Evolutionary conservation across 2,329 filamentous ascomycete species (phyloP), one percentile per base, ranked within the genome.

Genomic region (Zasmidium citrigriseum): DNA sequence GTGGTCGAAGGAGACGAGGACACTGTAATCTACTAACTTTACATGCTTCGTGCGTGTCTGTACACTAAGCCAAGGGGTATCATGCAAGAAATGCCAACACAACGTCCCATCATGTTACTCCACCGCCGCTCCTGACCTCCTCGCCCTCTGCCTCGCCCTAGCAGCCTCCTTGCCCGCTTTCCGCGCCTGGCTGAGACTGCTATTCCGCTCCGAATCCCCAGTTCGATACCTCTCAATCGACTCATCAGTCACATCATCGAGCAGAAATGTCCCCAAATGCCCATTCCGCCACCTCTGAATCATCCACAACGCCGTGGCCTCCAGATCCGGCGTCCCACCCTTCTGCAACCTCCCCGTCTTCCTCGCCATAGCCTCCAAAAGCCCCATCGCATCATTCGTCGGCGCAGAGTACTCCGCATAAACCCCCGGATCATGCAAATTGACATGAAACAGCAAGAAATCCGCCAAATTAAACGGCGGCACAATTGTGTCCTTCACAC

Each of bases 401-500:
- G 93, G 91, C 34, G 74, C 70, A 51, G 80, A 83, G 71, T 86
- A 91, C 11, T 82, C 80, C 1, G 72, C 68, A 74, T 96, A 96
- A 4, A 87, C 57, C 9, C 65, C 62, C 0, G 88, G 84, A 65
- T 88, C 81, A 58, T 82, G 78, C 38, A 82, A 76, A 72, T 99
- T 99, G 58, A 98, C 80, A 55, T 87, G 87, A 76, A 86, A 98
- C 7, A 99, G 85, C 20, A 98, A 81, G 73, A 96, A 99, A 72
- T 99, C 95, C 29, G 90, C 93, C 11, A 98, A 77, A 22, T 89
- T 89, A 58, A 89, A 84, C 16, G 88, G 83, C 1, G 88, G 83
- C 54, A 99, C 87, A 38, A 98, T 83, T 0, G 89, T 90, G 72
- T 96, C 91, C 73, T 96, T 96, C 55, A 99, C 91, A 73, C 89